Evolutionary conservation across 2,329 filamentous ascomycete genomes (phyloP).

Genomic region (Esteya vermicola): DNA sequence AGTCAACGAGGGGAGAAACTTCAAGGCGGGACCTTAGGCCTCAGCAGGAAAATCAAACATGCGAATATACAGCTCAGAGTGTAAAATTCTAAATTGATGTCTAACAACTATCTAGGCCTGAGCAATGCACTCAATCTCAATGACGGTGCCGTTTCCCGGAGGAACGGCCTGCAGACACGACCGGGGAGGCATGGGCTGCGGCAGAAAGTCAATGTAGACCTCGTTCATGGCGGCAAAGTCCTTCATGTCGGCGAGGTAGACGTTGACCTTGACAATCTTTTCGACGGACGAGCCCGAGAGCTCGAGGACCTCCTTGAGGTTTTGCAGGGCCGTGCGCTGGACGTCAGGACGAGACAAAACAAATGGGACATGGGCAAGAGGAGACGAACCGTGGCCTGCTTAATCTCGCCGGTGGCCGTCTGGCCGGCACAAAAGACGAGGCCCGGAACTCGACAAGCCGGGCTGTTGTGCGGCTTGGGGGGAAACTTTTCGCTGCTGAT

Average conservation of each 20-base stretch:
- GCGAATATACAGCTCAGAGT: no score
- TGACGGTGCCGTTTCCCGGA: slow-evolving; percentile 69
- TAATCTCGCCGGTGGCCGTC: slow-evolving; percentile 33
- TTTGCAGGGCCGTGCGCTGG: slow-evolving; percentile 40
- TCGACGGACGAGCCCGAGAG: slow-evolving; percentile 43
- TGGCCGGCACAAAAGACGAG: slow-evolving; percentile 32
- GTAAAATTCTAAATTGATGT: no score
- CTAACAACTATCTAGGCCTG: slow-evolving; percentile 36
- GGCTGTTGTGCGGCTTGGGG: slow-evolving; percentile 30
- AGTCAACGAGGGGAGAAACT: no score
- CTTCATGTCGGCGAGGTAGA: slow-evolving; percentile 51
- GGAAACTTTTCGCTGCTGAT: slow-evolving; percentile 32
- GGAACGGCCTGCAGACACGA: slow-evolving; percentile 82
- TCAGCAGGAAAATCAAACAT: no score
- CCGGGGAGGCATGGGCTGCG: slow-evolving; percentile 64
- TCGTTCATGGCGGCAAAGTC: slow-evolving; percentile 47
- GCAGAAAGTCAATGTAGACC: slow-evolving; percentile 45
- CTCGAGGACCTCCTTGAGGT: slow-evolving; percentile 43
- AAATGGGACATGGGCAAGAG: no score
- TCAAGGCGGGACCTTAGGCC: no score
- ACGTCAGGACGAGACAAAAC: no score
- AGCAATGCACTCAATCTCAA: slow-evolving; percentile 84
- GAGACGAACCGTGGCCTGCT: slow-evolving; percentile 25
- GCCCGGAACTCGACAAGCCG: slow-evolving; percentile 27
- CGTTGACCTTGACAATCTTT: slow-evolving; percentile 53